Conservation (phyloP, 192 early-diverging fungal genomes). For the Glomus cerebriforme region DNA sequence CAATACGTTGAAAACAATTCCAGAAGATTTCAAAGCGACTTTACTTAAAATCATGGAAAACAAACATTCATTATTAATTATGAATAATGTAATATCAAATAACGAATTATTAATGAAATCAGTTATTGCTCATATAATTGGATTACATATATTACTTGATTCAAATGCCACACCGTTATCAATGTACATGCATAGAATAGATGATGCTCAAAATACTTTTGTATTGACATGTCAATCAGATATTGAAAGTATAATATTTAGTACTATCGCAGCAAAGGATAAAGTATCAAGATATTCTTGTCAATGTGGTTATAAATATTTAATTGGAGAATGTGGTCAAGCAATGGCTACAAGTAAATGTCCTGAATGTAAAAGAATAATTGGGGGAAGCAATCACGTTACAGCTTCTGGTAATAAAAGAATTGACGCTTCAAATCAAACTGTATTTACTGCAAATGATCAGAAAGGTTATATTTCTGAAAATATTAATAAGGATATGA, state of each 20-base stretch:
- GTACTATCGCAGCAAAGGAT: not conserved
- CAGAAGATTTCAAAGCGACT: not conserved
- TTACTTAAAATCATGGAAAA: not conserved
- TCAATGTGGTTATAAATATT: slow-evolving; percentile 2
- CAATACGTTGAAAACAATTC: not conserved
- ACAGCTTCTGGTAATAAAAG: not conserved
- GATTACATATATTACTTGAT: slow-evolving; percentile 14
- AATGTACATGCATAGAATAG: slow-evolving; percentile 5
- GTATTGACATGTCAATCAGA: slow-evolving; percentile 23
- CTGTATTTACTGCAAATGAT: not conserved
- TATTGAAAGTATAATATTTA: not conserved
- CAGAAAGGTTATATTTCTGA: not conserved
- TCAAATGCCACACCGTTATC: slow-evolving; percentile 3
- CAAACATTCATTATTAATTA: not conserved
- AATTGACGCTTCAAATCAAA: not conserved
- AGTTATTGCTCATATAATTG: slow-evolving; percentile 16
- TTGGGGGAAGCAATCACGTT: not conserved
- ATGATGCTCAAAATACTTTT: not conserved
- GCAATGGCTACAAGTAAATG: not conserved
- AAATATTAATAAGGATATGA: not conserved
- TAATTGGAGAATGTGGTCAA: not conserved
- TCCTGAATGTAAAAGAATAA: not conserved
- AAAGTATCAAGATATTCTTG: not conserved
- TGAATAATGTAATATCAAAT: not conserved
- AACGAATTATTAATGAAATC: slow-evolving; percentile 25